Conservation (phyloP, 495 filamentous ascomycete genomes). For the Penicillium daleae region DNA sequence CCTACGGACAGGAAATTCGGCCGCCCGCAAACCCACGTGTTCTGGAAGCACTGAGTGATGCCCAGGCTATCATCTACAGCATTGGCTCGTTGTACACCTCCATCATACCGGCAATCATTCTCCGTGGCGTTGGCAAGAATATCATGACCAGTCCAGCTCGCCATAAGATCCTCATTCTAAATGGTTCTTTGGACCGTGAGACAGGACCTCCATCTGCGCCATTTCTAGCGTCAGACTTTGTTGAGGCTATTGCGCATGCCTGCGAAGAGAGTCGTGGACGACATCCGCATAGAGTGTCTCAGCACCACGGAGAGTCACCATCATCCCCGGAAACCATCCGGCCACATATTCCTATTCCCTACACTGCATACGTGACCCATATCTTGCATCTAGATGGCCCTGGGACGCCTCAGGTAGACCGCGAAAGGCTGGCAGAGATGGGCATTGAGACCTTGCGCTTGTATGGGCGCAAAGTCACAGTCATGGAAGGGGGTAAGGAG, state of each 20-base stretch:
- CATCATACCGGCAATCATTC: conserved; percentile 67
- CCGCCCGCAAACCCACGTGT: conserved; percentile 81
- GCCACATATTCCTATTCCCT: conserved; percentile 30
- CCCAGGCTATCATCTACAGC: conserved; percentile 78
- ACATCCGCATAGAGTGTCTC: conserved; percentile 11
- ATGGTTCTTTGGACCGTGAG: conserved; percentile 81
- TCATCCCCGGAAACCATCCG: conserved; percentile 22
- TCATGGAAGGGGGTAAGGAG: conserved; percentile 31
- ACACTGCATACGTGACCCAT: conserved; percentile 76
- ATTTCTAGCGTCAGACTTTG: conserved; percentile 76
- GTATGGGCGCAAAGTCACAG: conserved; percentile 67
- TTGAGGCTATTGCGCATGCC: conserved; percentile 74
- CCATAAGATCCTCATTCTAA: conserved; percentile 85
- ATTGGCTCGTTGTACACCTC: conserved; percentile 88
- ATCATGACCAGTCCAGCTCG: conserved; percentile 48
- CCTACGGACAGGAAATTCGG: conserved; percentile 89
- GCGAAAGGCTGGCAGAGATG: conserved; percentile 59
- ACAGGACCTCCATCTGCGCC: conserved; percentile 65
- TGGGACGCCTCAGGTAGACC: conserved; percentile 72
- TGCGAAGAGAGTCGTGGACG: conserved; percentile 50
- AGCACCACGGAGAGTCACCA: conserved; percentile 1
- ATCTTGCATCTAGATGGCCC: conserved; percentile 78
- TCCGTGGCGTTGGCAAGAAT: conserved; percentile 49
- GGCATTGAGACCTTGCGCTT: conserved; percentile 78
- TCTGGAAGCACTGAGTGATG: conserved; percentile 61